Evolutionary conservation across 257 asterid species (phyloP), one percentile per base, ranked within the genome.

Genomic region (Verbascum thapsus): DNA sequence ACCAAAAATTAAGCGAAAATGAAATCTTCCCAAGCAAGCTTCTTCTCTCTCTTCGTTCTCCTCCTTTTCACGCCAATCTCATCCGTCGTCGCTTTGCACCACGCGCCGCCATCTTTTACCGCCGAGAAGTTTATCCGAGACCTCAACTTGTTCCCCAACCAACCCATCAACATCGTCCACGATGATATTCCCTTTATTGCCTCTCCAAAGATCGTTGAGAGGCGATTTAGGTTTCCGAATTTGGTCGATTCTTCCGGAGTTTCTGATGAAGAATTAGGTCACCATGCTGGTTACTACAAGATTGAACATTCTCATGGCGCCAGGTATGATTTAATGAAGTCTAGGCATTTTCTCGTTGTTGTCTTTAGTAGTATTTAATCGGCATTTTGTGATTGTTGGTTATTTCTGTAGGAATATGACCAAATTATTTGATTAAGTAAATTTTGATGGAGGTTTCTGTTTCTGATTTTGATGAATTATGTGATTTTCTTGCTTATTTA

Each of bases 261-360:
- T 49, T 72, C 95, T 13, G 76, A 73, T 44, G 83, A 84, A 50
- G 86, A 81, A 51, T 74, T 91, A 41, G 96, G 91, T 13, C 96
- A 91, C 45, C 88, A 91, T 80, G 96, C 98, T 19, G 98, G 98
- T 56, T 91, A 91, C 80, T 88, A 84, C 67, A 64, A 86, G 74
- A 84, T 91, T 72, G 64, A 84, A 72, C 91, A 84, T 75, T 88
- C 98, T 56, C 87, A 74, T 71, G 88, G 75, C 40, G 98, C 96
- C 50, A 91, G 85, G 98, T 91, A 30, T 35, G 38, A 38, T 55
- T 70, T 35, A 42, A 26, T 49, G 4, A 64, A 40, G 30, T 40
- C 23, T 68, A 58, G 41, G 59, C 30, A 30, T 12, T 10, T 63
- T 53, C 9, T 19, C 15, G 53, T 48, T 57, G 8, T 12, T 49